phyloP scores from a whole-genome alignment of 1,139 yeast genomes.

The Diutina catenulata region DNA sequence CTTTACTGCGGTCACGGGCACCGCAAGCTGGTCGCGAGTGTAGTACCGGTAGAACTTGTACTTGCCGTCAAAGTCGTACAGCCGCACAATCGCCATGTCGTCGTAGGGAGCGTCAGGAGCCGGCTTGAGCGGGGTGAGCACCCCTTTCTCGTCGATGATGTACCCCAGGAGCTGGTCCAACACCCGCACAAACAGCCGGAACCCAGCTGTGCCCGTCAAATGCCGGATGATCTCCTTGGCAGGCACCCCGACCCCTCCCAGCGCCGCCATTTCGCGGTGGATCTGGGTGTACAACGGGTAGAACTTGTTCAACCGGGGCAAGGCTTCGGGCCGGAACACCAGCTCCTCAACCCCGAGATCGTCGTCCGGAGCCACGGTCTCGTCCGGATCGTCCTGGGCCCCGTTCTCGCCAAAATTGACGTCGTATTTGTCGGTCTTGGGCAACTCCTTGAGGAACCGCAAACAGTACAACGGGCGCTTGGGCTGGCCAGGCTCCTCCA shows the following conservation, averaged over 20 bases:
- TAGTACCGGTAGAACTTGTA: conserved; percentile 5
- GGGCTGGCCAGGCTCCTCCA: not conserved
- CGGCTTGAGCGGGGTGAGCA: not conserved
- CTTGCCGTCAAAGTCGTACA: conserved; percentile 5
- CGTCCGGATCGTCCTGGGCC: not conserved
- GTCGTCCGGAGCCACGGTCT: not conserved
- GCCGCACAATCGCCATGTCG: not conserved
- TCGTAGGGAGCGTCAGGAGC: conserved; percentile 2
- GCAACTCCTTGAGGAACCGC: not conserved
- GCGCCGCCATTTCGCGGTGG: not conserved
- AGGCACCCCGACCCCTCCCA: not conserved
- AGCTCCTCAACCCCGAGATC: not conserved
- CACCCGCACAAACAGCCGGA: not conserved
- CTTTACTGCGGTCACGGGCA: not conserved
- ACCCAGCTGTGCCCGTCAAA: not conserved
- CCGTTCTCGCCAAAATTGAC: not conserved
- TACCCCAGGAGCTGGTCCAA: conserved; percentile 3
- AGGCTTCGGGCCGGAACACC: not conserved
- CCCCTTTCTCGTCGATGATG: conserved; percentile 1
- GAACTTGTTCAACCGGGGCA: conserved; percentile 1
- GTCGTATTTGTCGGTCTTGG: conserved; percentile 1
- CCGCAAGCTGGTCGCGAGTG: not conserved
- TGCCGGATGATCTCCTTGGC: not conserved
- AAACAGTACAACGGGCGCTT: not conserved
- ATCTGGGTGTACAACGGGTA: not conserved